Percentiles rank a stretch among this genome's conserved stretches.
Evolutionary conservation across 2,329 filamentous ascomycete genomes (phyloP).

Genomic region (Claviceps cyperi): DNA sequence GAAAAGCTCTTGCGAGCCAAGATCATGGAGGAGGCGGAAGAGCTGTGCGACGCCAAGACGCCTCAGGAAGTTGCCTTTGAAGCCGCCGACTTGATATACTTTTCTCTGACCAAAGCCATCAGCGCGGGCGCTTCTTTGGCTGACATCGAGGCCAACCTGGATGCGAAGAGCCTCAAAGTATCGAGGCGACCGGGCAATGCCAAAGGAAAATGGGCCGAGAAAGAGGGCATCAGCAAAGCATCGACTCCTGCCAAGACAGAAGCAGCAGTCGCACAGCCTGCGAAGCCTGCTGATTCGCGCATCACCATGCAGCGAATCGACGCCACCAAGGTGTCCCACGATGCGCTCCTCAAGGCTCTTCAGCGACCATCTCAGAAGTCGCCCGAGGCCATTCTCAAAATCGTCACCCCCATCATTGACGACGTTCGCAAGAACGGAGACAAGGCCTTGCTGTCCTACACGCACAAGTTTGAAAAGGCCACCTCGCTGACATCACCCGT

Average conservation of each 20-base stretch:
- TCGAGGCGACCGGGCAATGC: conserved; percentile 88
- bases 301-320: conserved; percentile 78
- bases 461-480: conserved; percentile 95
- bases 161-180: conserved; percentile 89
- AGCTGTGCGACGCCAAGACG: conserved; percentile 74
- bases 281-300: conserved; percentile 29
- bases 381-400: conserved; percentile 82
- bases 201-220: conserved; percentile 82
- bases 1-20: conserved; percentile 81
- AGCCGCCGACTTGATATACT: conserved; percentile 90
- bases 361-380: conserved; percentile 88
- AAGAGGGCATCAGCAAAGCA: conserved; percentile 49
- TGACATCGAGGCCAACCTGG: conserved; percentile 83
- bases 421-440: conserved; percentile 75
- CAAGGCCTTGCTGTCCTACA: conserved; percentile 78
- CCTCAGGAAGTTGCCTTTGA: conserved; percentile 83
- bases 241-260: conserved; percentile 19
- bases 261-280: conserved; percentile 18
- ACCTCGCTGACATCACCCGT: conserved; percentile 82
- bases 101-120: conserved; percentile 81
- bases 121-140: conserved; percentile 71
- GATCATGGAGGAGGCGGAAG: conserved; percentile 96
- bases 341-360: conserved; percentile 58
- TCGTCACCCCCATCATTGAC: conserved; percentile 83
- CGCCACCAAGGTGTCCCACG: conserved; percentile 45